Conservation (phyloP, 1,284 basidiomycete species). For the Kwoniella shivajii region DNA sequence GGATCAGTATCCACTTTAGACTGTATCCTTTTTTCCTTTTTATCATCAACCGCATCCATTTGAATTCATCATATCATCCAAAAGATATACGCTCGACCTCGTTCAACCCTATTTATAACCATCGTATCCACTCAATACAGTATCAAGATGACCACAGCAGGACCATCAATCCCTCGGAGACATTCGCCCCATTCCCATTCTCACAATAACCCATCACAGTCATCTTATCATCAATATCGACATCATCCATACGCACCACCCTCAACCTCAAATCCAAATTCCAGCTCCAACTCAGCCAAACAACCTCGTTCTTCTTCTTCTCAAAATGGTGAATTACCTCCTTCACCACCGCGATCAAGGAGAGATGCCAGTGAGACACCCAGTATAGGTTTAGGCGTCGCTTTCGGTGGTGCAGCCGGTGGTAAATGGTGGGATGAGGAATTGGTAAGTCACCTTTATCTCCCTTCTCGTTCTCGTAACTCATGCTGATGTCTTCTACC, state of each 20-base stretch:
- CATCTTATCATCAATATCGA: slow-evolving; percentile 16
- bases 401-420: slow-evolving; percentile 30
- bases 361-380: slow-evolving; percentile 41
- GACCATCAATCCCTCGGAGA: slow-evolving; percentile 8
- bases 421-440: slow-evolving; percentile 52
- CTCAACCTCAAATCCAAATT: background rate
- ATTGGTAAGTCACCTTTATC: slow-evolving; percentile 34
- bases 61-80: background rate
- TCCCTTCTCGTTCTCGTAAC: background rate
- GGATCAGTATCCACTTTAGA: no score
- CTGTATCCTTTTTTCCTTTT: no score
- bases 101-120: background rate
- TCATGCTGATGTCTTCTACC: slow-evolving; percentile 3
- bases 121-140: background rate
- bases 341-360: slow-evolving; percentile 44
- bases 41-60: no score
- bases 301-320: slow-evolving; percentile 1
- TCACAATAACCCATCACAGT: slow-evolving; percentile 1
- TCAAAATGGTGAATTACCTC: slow-evolving; percentile 29
- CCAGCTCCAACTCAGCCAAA: background rate
- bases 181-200: slow-evolving; percentile 2
- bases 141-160: slow-evolving; percentile 14
- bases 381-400: slow-evolving; percentile 27
- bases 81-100: background rate
- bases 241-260: slow-evolving; percentile 29